Evolutionary conservation across 352 stramenopile genomes (phyloP), one percentile per base, ranked within the genome.

Genomic region (Globisporangium yorkense): DNA sequence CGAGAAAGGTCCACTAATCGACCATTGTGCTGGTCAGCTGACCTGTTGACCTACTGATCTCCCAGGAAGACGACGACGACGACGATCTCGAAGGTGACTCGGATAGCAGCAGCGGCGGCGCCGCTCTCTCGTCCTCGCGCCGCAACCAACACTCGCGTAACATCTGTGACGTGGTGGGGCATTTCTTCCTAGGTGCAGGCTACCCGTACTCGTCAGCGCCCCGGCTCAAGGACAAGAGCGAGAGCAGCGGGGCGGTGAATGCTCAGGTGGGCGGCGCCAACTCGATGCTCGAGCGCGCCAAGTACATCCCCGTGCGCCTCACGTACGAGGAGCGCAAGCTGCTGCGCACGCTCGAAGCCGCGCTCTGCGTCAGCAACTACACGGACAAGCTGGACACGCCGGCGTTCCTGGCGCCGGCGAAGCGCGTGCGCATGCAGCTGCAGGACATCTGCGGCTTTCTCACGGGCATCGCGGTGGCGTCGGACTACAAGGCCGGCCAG

Each of bases 231-330:
- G 48, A 59, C 51, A 46, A 40, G 8, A 54, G 20, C 6, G 48
- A 49, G 4, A 29, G 37, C 3, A 45, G 20, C 9, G 31, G 40
- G n/a, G 40, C 37, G 9, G 13, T 50, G 3, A 27, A 1, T 27
- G 24, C 24, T 27, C 2, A 51, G 2, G 35, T 52, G 6, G 7
- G 56, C 2, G 46, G 24, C 52, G 51, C 64, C 7, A 39, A 57
- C n/a, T 72, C 67, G 20, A 87, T 98, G 67, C 68, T 87, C 39
- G 92, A 98, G 66, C 84, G 96, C 56, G 84, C 93, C 65, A 98
- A 97, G 74, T 98, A 89, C 72, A 98, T 98, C 57, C 96, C 96
- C n/a, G 68, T 99, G 61, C 90, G 96, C 20, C 78, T 99, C 35
- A 97, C 86, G 33, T 95, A 97, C 62, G 91, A 97, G 54, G 94